A percentile compares a stretch with the other conserved stretches of the same genome.
These are phyloP conservation scores for Helianthus annuus DNA, from an alignment of 129 eudicot genomes.

Conservation along the genomic window DNA sequence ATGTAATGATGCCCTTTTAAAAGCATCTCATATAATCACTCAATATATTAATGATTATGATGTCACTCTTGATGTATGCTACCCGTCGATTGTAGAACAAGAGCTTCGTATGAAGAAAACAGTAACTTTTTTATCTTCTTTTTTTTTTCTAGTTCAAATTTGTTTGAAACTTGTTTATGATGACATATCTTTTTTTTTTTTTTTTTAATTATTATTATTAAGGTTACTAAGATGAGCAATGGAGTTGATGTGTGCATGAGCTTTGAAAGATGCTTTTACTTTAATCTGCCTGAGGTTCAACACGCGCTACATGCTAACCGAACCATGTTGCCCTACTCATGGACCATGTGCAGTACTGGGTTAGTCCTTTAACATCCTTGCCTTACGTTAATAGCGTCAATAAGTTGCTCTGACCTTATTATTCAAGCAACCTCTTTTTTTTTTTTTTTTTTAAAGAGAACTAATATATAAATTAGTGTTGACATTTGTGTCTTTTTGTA, in stretches of 20 bases:
- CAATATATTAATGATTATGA: constrained; percentile 75
- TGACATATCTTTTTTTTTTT: not conserved
- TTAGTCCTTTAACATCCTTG: not conserved
- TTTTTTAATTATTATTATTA: not conserved
- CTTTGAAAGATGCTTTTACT: too few species aligned
- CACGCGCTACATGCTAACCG: too few species aligned
- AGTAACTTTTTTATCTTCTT: constrained; percentile 37
- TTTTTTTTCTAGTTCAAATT: not conserved
- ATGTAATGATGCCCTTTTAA: constrained; percentile 57
- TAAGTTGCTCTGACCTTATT: not conserved
- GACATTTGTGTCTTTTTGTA: too few species aligned
- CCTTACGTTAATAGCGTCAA: not conserved
- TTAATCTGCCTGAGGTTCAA: too few species aligned
- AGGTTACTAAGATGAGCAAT: constrained; percentile 84
- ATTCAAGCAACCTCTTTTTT: too few species aligned
- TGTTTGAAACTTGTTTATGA: not conserved
- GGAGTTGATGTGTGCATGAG: constrained; percentile 51
- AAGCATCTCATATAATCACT: constrained; percentile 66
- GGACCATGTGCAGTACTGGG: too few species aligned
- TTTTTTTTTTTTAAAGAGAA: too few species aligned
- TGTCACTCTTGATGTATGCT: constrained; percentile 95
- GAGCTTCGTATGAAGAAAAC: constrained; percentile 69
- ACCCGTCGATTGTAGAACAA: constrained; percentile 91
- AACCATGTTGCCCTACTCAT: too few species aligned
- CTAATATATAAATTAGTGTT: too few species aligned